Evolutionary conservation across 164 flowering plant species (phyloP), one percentile per base, ranked within the genome.

Genomic region (Tetracentron sinense): DNA sequence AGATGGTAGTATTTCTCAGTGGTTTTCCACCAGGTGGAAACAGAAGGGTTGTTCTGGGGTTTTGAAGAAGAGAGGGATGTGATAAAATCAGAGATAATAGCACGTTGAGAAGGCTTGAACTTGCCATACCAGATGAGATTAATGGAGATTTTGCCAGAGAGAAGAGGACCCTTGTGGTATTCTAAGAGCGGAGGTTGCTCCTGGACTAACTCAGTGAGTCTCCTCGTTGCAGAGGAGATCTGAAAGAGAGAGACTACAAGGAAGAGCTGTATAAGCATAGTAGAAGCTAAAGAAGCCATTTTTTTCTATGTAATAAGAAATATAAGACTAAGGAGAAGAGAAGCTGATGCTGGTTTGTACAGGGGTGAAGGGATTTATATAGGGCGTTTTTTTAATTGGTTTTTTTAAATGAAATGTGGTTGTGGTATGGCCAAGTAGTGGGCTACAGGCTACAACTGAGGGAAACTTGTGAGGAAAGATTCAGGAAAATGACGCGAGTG

Each of bases 101-200:
- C 81, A 0, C 80, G 60, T 31, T 85, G 90, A 38, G 86, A 71
- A 0, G 94, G 82, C 28, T 62, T 81, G 78, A 88, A 85, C 6
- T 76, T 75, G 4, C 95, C 95, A 46, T 88, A 88, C 92, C 90
- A 88, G 23, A 88, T 74, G 33, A 88, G 75, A 22, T 86, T 86
- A 54, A 86, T 49, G 30, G 92, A 62, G 49, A 83, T 74, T 25
- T 80, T 72, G 5, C 92, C 95, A 12, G 55, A 30, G 12, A 88
- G 89, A 44, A 88, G 89, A 50, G 83, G 71, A 25, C 92, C 95
- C 3, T 84, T 79, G 77, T 88, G 95, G 78, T 88, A 88, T 17
- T 65, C 52, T 27, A 88, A 50, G 16, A 69, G 69, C 61, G 66
- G 64, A 0, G 81, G 72, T 33, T 73, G 78, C 28, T 74, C 72